Evolutionary conservation across 192 early-diverging fungal genomes (phyloP).

Genomic region (Linnemannia exigua): DNA sequence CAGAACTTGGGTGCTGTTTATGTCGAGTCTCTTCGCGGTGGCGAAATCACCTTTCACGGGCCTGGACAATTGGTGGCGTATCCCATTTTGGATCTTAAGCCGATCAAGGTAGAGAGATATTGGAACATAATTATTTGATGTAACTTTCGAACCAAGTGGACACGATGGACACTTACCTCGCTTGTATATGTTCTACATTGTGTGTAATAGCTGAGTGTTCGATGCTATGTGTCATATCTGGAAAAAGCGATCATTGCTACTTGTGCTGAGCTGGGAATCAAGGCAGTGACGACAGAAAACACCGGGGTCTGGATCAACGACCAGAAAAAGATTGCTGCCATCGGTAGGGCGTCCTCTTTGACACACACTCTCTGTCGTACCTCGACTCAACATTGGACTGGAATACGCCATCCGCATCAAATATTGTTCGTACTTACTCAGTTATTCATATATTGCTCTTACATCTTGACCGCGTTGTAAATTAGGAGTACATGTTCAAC

Average conservation of each 20-base stretch:
- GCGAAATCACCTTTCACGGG: constrained; percentile 97
- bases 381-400: background rate
- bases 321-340: constrained; percentile 91
- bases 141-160: background rate
- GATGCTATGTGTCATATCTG: constrained; percentile 84
- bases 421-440: background rate
- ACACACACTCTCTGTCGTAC: background rate
- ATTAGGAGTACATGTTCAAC: constrained; percentile 85
- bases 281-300: constrained; percentile 75
- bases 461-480: background rate
- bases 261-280: constrained; percentile 74
- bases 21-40: constrained; percentile 86
- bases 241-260: constrained; percentile 85
- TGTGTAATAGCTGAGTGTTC: constrained; percentile 66
- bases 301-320: constrained; percentile 95
- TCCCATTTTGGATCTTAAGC: constrained; percentile 86
- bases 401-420: background rate
- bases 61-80: constrained; percentile 98
- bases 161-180: background rate
- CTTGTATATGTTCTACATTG: too few relatives aligned
- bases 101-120: constrained; percentile 67
- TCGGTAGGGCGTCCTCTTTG: constrained; percentile 71
- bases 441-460: background rate
- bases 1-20: constrained; percentile 79
- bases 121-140: background rate